A percentile compares a stretch with the other conserved stretches of the same genome.
These are phyloP conservation scores for Aspergillus spinulosporus DNA, from an alignment of 2,329 filamentous ascomycete genomes.

Conservation along the genomic window DNA sequence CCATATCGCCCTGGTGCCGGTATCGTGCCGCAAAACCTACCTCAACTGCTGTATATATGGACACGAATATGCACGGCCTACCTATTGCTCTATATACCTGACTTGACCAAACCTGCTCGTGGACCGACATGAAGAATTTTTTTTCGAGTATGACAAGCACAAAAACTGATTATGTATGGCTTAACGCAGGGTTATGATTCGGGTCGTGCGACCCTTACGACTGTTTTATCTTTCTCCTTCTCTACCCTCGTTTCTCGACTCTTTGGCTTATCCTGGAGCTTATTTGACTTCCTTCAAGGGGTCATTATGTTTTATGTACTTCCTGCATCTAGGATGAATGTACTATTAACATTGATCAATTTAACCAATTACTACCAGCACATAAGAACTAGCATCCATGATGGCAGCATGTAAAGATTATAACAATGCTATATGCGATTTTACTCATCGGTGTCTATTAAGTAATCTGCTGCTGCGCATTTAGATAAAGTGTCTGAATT, in stretches of 20 bases:
- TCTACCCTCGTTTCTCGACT: conserved; percentile 10
- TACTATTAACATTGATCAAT: neutral
- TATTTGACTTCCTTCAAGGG: neutral
- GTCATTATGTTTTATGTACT: neutral
- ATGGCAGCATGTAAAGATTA: too few species aligned
- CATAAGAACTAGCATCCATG: too few species aligned
- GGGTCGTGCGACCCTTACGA: conserved; percentile 30
- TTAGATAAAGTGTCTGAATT: too few species aligned
- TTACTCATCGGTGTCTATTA: too few species aligned
- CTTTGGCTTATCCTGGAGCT: neutral
- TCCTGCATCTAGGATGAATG: neutral
- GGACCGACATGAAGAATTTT: conserved; percentile 8
- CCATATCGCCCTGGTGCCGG: neutral
- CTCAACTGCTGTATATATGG: conserved; percentile 22
- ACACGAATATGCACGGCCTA: conserved; percentile 20
- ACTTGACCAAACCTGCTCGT: conserved; percentile 2
- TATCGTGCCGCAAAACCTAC: neutral
- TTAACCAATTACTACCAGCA: neutral
- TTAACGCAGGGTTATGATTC: conserved; percentile 37
- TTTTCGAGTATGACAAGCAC: conserved; percentile 22
- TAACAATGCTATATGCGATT: too few species aligned
- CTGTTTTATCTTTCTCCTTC: conserved; percentile 30
- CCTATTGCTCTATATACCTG: conserved; percentile 13
- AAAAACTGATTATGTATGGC: conserved; percentile 21
- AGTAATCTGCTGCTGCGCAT: too few species aligned